A percentile compares a stretch with the other conserved stretches of the same genome.
phyloP scores from a whole-genome alignment of 495 filamentous ascomycete species.

The Xylaria flabelliformis region DNA sequence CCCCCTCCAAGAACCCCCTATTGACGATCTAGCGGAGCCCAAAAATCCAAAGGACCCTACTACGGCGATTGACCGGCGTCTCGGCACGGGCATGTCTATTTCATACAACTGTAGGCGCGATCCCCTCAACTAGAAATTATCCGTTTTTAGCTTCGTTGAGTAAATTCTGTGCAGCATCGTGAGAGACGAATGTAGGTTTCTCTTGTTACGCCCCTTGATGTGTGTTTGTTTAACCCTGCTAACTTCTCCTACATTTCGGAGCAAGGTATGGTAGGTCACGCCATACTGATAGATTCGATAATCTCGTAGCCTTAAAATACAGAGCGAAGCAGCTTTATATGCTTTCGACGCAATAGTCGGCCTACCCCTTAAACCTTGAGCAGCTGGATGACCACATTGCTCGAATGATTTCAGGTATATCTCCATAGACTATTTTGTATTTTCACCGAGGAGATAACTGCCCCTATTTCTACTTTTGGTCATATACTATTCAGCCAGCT shows the following conservation, averaged over 20 bases:
- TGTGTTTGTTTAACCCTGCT: background rate
- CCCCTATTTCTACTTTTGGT: background rate
- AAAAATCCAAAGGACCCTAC: background rate
- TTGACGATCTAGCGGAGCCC: conserved; percentile 1
- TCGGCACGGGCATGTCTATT: background rate
- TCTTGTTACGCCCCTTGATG: background rate
- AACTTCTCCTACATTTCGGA: background rate
- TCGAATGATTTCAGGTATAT: background rate
- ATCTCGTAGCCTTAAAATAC: background rate
- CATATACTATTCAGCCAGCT: background rate
- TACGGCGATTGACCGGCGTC: background rate
- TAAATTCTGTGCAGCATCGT: background rate
- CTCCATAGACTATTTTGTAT: background rate
- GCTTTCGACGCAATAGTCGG: background rate
- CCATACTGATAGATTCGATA: background rate
- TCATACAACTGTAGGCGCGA: background rate
- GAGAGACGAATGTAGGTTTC: background rate
- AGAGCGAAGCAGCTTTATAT: no score
- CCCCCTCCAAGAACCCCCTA: background rate
- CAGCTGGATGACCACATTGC: background rate
- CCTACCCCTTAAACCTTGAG: background rate
- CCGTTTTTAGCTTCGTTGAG: background rate
- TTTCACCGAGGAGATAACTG: background rate
- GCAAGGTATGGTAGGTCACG: background rate
- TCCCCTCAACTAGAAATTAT: background rate